Evolutionary conservation across 2,329 filamentous ascomycete genomes (phyloP), one percentile per base, ranked within the genome.

Genomic region (Dothidotthia symphoricarpi): DNA sequence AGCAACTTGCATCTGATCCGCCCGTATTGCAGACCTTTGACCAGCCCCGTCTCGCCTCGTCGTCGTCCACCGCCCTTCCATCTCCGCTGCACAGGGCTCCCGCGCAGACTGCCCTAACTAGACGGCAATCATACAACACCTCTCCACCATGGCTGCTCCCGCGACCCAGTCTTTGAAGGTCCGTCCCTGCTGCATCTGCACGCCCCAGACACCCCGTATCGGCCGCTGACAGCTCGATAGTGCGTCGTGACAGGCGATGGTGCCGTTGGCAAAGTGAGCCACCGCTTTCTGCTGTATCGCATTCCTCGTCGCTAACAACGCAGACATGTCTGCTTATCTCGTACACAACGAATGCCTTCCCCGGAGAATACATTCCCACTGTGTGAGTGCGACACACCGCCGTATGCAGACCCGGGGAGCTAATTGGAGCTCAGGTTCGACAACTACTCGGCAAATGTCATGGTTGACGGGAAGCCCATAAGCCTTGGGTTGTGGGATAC

Each of bases 351-450:
- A 98, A 97, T 75, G 93, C 93, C 53, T 98, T 98, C 70, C 93
- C 93, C n/a, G 93, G 93, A 70, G 93, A 98, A 78, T 98, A 98
- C 73, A 97, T 98, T 59, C 93, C 93, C 55, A 98, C 93, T 60
- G 93, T 98, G 86, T 93, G 74, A 70, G 85, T 53, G 22, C 26
- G 24, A 12, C 38, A 7, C 15, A 29, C 32, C 16, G 9, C 25
- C n/a, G 3, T n/a, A 16, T 24, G 35, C 52, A 31, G 40, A 47
- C 30, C 39, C 15, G 38, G 16, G 6, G 29, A 36, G 51, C 59
- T 66, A 50, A 66, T 39, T 13, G 30, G 26, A 9, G 28, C 34
- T 43, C 55, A 95, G 89, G 49, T 97, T 97, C 72, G 91, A 97
- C 69, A 98, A 98, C 75, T 97, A 97, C 76, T 95, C 91, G 25